phyloP scores from a whole-genome alignment of 192 early-diverging fungal species.

The Umbelopsis vinacea region DNA sequence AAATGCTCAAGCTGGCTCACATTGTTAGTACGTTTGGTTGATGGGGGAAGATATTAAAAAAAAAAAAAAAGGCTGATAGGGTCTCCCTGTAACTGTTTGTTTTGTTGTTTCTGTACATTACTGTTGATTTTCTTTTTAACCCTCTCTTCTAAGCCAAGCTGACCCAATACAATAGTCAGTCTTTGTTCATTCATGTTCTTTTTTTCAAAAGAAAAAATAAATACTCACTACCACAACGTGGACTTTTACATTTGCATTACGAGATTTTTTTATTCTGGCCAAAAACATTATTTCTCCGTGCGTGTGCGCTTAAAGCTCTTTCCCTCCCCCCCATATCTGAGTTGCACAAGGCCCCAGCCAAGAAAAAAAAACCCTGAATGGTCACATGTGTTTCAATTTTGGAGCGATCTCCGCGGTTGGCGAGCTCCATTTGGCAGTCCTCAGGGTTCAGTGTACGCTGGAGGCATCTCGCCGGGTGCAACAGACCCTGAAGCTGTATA shows the following conservation, averaged over 20 bases:
- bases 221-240: no score
- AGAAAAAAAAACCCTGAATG: constrained; percentile 21
- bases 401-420: constrained; percentile 8
- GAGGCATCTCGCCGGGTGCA: constrained; percentile 10
- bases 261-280: neutral
- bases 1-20: constrained; percentile 33
- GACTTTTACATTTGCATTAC: no score
- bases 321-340: constrained; percentile 2
- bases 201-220: neutral
- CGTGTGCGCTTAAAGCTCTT: neutral
- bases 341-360: constrained; percentile 10
- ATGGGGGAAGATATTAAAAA: neutral
- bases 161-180: no score
- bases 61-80: neutral
- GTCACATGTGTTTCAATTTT: constrained; percentile 10
- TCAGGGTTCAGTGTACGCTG: constrained; percentile 16
- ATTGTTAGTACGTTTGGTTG: constrained; percentile 41
- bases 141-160: neutral
- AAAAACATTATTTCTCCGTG: constrained; percentile 14
- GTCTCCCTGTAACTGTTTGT: constrained; percentile 4
- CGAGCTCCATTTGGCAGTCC: neutral
- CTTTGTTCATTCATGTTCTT: neutral
- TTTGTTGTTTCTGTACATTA: neutral
- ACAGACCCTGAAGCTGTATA: constrained; percentile 33
- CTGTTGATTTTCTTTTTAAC: neutral